Percentiles rank a stretch among this genome's conserved stretches.
These are phyloP conservation scores for Corchorus olitorius DNA, from an alignment of 345 rosid genomes.

Conservation along the genomic window DNA sequence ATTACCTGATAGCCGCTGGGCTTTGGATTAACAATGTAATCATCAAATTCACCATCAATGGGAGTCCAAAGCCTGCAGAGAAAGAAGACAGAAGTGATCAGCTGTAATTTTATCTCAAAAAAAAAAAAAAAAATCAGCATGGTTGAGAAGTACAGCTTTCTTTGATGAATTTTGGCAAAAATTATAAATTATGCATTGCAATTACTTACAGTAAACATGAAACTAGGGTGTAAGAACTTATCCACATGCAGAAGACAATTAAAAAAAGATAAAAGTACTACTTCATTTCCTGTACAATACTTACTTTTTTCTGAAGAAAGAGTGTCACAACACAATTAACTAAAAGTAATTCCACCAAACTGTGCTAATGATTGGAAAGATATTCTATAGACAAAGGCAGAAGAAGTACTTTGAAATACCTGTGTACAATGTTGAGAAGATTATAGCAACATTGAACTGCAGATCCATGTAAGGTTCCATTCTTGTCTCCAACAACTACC, in stretches of 20 bases:
- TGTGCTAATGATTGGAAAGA: no score
- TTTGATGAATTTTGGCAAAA: background rate
- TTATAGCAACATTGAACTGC: constrained; percentile 76
- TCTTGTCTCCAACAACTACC: constrained; percentile 75
- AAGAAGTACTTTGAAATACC: constrained; percentile 33
- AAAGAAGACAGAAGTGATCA: constrained; percentile 10
- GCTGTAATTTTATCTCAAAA: background rate
- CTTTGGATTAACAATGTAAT: constrained; percentile 77
- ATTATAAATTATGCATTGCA: background rate
- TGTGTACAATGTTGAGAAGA: constrained; percentile 65
- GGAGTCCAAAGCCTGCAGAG: constrained; percentile 72
- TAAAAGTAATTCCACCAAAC: constrained; percentile 1
- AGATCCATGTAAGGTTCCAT: constrained; percentile 69
- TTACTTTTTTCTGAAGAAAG: background rate
- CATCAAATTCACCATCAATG: constrained; percentile 80
- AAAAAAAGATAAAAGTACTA: background rate
- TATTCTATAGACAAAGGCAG: no score
- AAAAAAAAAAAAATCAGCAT: background rate
- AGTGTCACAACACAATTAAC: background rate
- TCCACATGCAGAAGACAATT: background rate
- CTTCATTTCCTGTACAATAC: background rate
- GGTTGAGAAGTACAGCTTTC: background rate
- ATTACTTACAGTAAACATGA: background rate
- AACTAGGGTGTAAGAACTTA: background rate
- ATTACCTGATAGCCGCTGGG: constrained; percentile 80